These are phyloP conservation scores for Myriosclerotinia duriaeana DNA, from an alignment of 2,329 filamentous ascomycete species.

Conservation along the genomic window DNA sequence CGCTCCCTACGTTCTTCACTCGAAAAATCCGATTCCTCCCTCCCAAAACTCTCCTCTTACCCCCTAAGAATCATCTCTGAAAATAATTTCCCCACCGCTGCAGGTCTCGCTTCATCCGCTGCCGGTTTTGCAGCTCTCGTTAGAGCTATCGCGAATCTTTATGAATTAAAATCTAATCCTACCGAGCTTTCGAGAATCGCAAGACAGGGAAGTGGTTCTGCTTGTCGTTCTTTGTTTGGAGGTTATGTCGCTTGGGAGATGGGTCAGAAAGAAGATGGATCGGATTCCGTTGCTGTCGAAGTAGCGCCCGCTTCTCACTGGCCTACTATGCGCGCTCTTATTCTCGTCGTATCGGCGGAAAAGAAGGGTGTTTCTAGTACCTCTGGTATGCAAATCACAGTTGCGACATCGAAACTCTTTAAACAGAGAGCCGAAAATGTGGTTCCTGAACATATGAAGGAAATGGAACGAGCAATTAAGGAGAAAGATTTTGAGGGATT, in stretches of 20 bases:
- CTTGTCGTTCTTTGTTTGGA: constrained; percentile 88
- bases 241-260: constrained; percentile 95
- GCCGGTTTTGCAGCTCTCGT: constrained; percentile 71
- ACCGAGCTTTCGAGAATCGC: constrained; percentile 86
- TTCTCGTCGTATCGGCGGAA: constrained; percentile 86
- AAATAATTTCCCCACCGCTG: constrained; percentile 99
- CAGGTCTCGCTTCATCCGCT: constrained; percentile 75
- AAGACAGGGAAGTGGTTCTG: constrained; percentile 89
- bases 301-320: constrained; percentile 88
- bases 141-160: constrained; percentile 86
- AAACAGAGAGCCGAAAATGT: constrained; percentile 69
- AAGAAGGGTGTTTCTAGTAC: constrained; percentile 96
- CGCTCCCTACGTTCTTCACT: constrained; percentile 73
- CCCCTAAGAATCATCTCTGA: constrained; percentile 86
- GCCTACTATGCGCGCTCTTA: constrained; percentile 89
- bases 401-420: constrained; percentile 88
- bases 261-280: constrained; percentile 72
- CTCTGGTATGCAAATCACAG: constrained; percentile 95
- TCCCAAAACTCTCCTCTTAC: constrained; percentile 78
- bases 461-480: constrained; percentile 80
- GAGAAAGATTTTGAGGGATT: constrained; percentile 82
- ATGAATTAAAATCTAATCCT: constrained; percentile 76
- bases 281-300: constrained; percentile 83
- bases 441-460: constrained; percentile 78
- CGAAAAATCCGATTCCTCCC: constrained; percentile 67